phyloP scores from a whole-genome alignment of 306 rosid genomes.

The Cicer judaicum region DNA sequence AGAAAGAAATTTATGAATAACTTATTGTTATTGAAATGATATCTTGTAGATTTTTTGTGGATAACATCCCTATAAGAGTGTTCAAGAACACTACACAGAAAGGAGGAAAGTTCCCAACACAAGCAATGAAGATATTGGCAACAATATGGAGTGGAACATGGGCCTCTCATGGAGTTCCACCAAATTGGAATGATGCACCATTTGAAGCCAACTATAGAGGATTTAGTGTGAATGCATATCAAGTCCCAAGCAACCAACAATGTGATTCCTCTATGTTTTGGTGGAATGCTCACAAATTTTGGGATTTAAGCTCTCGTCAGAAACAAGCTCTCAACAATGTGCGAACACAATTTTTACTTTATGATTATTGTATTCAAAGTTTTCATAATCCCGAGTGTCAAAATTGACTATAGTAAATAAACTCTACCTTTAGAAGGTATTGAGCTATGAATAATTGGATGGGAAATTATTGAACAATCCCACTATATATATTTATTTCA shows the following conservation, averaged over 20 bases:
- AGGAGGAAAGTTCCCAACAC: slow-evolving; percentile 37
- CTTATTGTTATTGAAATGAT: too few species aligned
- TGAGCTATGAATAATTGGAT: too few species aligned
- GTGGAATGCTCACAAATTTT: slow-evolving; percentile 24
- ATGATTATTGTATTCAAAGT: too few species aligned
- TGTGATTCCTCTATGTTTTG: slow-evolving; percentile 25
- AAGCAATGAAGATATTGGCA: slow-evolving; percentile 32
- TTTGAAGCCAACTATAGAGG: slow-evolving; percentile 43
- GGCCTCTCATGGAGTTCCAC: slow-evolving; percentile 12
- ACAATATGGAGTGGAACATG: slow-evolving; percentile 44
- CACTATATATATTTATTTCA: too few species aligned
- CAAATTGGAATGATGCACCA: slow-evolving; percentile 40
- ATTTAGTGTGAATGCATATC: slow-evolving; percentile 31
- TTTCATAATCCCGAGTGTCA: too few species aligned
- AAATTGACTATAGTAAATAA: too few species aligned
- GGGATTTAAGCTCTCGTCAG: neutral
- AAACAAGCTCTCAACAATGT: neutral
- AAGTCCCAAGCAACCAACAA: neutral
- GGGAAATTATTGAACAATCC: too few species aligned
- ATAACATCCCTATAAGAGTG: slow-evolving; percentile 37
- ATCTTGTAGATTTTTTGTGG: slow-evolving; percentile 38
- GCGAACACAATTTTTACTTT: too few species aligned
- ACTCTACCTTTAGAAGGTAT: too few species aligned
- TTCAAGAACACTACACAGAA: slow-evolving; percentile 1
- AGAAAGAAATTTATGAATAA: too few species aligned